Conservation (phyloP, 768 basidiomycete species). For the Hirschioporus abietinus region DNA sequence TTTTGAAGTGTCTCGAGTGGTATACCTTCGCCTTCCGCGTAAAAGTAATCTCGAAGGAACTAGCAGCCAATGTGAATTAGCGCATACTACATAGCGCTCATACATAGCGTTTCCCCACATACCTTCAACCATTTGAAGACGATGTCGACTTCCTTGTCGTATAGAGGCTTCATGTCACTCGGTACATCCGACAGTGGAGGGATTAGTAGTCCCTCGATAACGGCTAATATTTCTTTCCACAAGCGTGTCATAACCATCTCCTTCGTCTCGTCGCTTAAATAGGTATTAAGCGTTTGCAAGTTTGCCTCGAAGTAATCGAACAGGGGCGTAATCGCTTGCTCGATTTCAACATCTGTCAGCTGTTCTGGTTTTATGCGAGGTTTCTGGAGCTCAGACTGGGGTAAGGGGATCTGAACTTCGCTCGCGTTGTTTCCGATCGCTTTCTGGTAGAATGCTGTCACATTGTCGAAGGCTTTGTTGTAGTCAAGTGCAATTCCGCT, state of each 20-base stretch:
- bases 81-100: conserved; percentile 8
- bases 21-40: conserved; percentile 89
- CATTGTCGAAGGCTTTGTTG: conserved; percentile 82
- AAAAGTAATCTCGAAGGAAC: conserved; percentile 95
- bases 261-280: conserved; percentile 78
- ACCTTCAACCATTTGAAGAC: conserved; percentile 99
- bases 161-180: conserved; percentile 88
- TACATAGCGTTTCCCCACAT: conserved; percentile 12
- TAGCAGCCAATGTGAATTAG: conserved; percentile 23
- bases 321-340: conserved; percentile 82
- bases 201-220: conserved; percentile 84
- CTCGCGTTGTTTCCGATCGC: conserved; percentile 58
- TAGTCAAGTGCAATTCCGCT: conserved; percentile 61
- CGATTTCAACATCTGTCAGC: conserved; percentile 89
- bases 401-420: conserved; percentile 77
- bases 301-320: conserved; percentile 98
- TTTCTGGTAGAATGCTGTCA: conserved; percentile 78
- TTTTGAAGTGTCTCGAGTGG: conserved; percentile 84
- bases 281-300: conserved; percentile 84
- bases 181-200: conserved; percentile 82
- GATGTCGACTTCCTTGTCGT: conserved; percentile 95
- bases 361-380: conserved; percentile 74
- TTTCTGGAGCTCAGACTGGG: conserved; percentile 51
- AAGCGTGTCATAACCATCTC: conserved; percentile 88
- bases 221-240: conserved; percentile 92